Evolutionary conservation across 306 rosid genomes (phyloP), one percentile per base, ranked within the genome.

Genomic region (Quercus rubra): DNA sequence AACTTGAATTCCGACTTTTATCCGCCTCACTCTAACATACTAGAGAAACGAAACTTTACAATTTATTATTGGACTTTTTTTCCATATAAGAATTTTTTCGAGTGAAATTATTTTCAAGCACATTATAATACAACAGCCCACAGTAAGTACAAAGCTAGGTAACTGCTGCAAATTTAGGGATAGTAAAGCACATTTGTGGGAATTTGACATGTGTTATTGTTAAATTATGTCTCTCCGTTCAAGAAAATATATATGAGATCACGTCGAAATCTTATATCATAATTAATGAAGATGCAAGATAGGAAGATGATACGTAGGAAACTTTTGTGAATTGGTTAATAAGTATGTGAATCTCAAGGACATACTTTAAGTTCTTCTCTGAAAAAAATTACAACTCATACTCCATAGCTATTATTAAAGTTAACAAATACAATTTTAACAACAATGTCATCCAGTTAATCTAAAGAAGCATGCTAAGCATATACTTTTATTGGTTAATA

Each of bases 151-250:
- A 10, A 49, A 49, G 56, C 5, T 79, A 76, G 62, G 77, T 73
- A 80, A 78, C 76, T 68, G 67, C 20, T 76, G 19, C 28, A 49
- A 11, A 55, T 20, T 61, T 12, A 27, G 70, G 75, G 62, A n/a
- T 25, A 18, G 11, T 72, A 52, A 33, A 55, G 19, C 68, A 27
- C 17, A 49, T 38, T 52, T 41, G 11, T n/a, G 56, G 77, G 51
- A 66, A 41, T 5, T 23, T 1, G 88, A 81, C 17, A 20, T 20
- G 1, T 71, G 5, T 12, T 61, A 3, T 55, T 46, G 31, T 74
- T 74, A 52, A 62, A 33, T 38, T 56, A 9, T 21, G 20, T 35
- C 52, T 18, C 58, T 23, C 58, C 15, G 6, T 49, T 19, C 19
- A 49, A 49, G 54, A 49, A 49, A 49, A 10, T 12, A 49, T 49